These are phyloP conservation scores for Hippophae gyantsensis DNA, from an alignment of 306 rosid genomes.

Conservation along the genomic window DNA sequence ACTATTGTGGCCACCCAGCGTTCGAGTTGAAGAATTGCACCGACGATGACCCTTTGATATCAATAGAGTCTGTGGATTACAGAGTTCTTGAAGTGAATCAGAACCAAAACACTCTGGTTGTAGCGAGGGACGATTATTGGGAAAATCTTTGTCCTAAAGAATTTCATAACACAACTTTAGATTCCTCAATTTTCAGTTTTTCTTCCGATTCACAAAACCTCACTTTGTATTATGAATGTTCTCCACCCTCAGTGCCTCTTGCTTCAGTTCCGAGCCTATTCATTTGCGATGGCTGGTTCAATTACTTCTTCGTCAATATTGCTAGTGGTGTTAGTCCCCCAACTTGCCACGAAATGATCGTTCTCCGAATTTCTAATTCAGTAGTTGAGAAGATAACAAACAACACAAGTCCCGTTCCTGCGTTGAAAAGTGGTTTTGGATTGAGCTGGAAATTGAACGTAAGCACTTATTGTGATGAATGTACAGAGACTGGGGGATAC, in stretches of 20 bases:
- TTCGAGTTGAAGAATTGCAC: background rate
- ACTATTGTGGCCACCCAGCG: conserved; percentile 12
- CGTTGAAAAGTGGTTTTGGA: background rate
- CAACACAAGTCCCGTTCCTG: background rate
- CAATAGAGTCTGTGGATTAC: background rate
- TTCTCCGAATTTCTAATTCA: background rate
- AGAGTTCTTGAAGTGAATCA: background rate
- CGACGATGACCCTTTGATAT: background rate
- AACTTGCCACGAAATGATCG: background rate
- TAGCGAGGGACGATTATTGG: conserved; percentile 12
- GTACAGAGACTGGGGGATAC: background rate
- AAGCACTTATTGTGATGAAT: background rate
- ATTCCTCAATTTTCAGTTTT: background rate
- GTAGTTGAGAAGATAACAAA: background rate
- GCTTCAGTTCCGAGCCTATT: too few relatives aligned
- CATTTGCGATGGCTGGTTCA: too few relatives aligned
- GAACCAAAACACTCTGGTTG: background rate
- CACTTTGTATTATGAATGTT: conserved; percentile 6
- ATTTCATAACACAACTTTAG: background rate
- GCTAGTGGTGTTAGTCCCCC: too few relatives aligned
- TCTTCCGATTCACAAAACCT: background rate
- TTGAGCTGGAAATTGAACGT: background rate
- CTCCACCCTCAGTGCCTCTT: too few relatives aligned
- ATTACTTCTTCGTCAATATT: background rate
- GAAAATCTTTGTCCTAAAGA: accelerated